Evolutionary conservation across 164 flowering plant species (phyloP).

Genomic region (Warburgia ugandensis): DNA sequence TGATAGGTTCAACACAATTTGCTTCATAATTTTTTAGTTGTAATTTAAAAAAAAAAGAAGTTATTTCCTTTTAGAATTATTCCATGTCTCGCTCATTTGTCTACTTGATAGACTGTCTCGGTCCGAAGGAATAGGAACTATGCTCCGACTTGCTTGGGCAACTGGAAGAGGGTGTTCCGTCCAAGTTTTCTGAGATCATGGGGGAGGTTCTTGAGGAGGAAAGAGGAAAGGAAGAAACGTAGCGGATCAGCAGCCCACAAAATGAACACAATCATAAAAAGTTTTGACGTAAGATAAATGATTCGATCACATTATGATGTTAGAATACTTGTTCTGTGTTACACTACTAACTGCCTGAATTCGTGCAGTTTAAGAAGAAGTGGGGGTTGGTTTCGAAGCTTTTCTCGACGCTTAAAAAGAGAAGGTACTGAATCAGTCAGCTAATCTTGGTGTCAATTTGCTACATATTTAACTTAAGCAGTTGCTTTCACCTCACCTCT

Average conservation of each 20-base stretch:
- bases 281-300: constrained; percentile 20
- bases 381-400: constrained; percentile 19
- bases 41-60: too few species aligned
- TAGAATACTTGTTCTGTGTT: not conserved
- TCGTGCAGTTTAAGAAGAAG: constrained; percentile 28
- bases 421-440: constrained; percentile 9
- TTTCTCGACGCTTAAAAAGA: constrained; percentile 13
- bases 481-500: not conserved
- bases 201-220: constrained; percentile 8
- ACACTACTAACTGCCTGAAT: not conserved
- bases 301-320: not conserved
- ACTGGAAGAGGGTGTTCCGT: constrained; percentile 18
- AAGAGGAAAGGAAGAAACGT: constrained; percentile 18
- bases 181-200: constrained; percentile 23
- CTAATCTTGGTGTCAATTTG: not conserved
- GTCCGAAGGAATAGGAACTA: not conserved
- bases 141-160: constrained; percentile 24
- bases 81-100: too few species aligned
- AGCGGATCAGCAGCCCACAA: constrained; percentile 15
- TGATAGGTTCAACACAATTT: too few species aligned
- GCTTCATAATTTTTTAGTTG: too few species aligned
- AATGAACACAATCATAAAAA: constrained; percentile 21
- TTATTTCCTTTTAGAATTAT: too few species aligned
- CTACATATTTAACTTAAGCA: not conserved
- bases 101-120: not conserved